phyloP scores from a whole-genome alignment of 306 rosid species.

The Vigna hirtella region DNA sequence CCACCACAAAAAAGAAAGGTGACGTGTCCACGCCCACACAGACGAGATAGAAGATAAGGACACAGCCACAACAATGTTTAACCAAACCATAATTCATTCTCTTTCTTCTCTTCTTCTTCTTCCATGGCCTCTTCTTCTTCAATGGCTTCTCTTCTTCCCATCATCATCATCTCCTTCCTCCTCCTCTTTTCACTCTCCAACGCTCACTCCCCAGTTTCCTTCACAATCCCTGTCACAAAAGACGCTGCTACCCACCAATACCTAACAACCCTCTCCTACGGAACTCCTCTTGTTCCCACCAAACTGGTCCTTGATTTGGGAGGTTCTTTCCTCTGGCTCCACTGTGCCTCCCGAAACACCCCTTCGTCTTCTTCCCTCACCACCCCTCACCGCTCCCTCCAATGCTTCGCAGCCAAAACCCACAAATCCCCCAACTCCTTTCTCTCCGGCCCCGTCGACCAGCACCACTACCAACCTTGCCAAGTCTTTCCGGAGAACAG shows the following conservation, averaged over 20 bases:
- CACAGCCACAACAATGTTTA: background rate
- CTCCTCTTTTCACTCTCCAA: background rate
- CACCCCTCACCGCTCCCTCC: constrained; percentile 50
- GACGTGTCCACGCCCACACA: background rate
- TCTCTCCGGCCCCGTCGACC: background rate
- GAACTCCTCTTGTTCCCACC: constrained; percentile 51
- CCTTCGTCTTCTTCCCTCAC: constrained; percentile 50
- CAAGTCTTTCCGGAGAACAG: constrained; percentile 46
- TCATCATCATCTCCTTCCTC: constrained; percentile 38
- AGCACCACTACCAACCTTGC: constrained; percentile 42
- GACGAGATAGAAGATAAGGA: background rate
- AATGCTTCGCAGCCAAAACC: constrained; percentile 55
- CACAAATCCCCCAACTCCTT: background rate
- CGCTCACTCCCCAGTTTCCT: constrained; percentile 11
- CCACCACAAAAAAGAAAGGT: background rate
- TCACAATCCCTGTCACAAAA: constrained; percentile 51
- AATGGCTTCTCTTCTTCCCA: constrained; percentile 52
- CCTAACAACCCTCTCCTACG: constrained; percentile 52
- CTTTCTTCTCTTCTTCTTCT: background rate
- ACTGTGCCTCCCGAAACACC: constrained; percentile 38
- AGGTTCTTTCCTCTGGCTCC: constrained; percentile 61
- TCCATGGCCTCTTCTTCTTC: constrained; percentile 47
- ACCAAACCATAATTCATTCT: no score
- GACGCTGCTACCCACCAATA: constrained; percentile 60
- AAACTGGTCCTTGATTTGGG: constrained; percentile 64